Percentiles rank a stretch among this genome's conserved stretches.
Conservation (phyloP, 371 early-diverging fungal genomes). For the Massospora cicadina region DNA sequence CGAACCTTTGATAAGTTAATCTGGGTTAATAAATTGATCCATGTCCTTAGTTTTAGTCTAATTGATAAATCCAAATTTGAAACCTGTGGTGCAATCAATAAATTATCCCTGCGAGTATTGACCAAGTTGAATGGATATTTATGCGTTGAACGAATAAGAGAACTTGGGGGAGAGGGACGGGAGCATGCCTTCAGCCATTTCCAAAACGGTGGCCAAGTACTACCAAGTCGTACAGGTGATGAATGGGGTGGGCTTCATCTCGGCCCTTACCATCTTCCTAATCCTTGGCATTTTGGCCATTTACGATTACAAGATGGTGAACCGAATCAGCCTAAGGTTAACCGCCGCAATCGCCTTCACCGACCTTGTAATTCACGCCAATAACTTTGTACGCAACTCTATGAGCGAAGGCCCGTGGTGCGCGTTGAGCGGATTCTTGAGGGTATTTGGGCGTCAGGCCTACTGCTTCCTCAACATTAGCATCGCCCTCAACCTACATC, state of each 20-base stretch:
- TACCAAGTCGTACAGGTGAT: background rate
- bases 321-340: background rate
- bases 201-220: too few species aligned
- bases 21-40: too few species aligned
- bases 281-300: background rate
- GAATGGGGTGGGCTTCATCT: background rate
- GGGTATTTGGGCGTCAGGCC: background rate
- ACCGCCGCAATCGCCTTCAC: background rate
- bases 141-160: too few species aligned
- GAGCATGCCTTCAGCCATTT: too few species aligned
- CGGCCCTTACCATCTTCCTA: background rate
- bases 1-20: too few species aligned
- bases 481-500: background rate
- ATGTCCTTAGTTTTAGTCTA: too few species aligned
- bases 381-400: background rate
- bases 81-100: too few species aligned
- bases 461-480: background rate
- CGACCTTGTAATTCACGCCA: background rate
- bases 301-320: background rate
- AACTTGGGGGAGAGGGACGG: too few species aligned
- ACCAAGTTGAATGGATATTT: too few species aligned
- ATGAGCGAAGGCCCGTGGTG: background rate
- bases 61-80: too few species aligned
- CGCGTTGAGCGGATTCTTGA: background rate
- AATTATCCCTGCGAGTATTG: too few species aligned